phyloP scores from a whole-genome alignment of 148 eudicot genomes.

The Vaccinium myrtillus region DNA sequence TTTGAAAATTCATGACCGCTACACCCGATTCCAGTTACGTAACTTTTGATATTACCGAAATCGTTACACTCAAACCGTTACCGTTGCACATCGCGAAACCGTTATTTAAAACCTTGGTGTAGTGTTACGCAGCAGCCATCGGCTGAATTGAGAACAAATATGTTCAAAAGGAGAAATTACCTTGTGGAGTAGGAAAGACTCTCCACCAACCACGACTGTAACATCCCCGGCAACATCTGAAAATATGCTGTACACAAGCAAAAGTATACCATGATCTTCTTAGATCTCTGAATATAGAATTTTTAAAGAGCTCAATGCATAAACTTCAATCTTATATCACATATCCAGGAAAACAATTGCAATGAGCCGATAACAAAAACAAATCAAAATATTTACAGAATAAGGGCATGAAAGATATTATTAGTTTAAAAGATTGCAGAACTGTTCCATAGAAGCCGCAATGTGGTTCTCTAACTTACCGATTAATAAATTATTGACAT shows the following conservation, averaged over 20 bases:
- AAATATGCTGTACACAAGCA: slow-evolving; percentile 48
- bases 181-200: slow-evolving; percentile 74
- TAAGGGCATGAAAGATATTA: not conserved
- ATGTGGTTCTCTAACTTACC: not conserved
- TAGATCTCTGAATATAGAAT: not conserved
- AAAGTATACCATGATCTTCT: not conserved
- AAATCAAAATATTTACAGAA: not conserved
- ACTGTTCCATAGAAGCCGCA: not conserved
- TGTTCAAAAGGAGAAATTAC: slow-evolving; percentile 23
- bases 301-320: not conserved
- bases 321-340: slow-evolving; percentile 9
- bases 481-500: not conserved
- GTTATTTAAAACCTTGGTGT: no score
- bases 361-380: not conserved
- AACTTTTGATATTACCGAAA: no score
- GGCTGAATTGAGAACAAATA: not conserved
- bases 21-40: no score
- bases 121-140: no score
- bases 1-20: no score
- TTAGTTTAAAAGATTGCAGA: not conserved
- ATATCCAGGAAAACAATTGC: not conserved
- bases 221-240: slow-evolving; percentile 75
- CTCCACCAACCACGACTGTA: slow-evolving; percentile 55
- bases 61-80: no score
- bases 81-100: no score